A percentile compares a stretch with the other conserved stretches of the same genome.
Conservation (phyloP, 2,329 filamentous ascomycete genomes). For the Phaeosphaeriaceae sp. region DNA sequence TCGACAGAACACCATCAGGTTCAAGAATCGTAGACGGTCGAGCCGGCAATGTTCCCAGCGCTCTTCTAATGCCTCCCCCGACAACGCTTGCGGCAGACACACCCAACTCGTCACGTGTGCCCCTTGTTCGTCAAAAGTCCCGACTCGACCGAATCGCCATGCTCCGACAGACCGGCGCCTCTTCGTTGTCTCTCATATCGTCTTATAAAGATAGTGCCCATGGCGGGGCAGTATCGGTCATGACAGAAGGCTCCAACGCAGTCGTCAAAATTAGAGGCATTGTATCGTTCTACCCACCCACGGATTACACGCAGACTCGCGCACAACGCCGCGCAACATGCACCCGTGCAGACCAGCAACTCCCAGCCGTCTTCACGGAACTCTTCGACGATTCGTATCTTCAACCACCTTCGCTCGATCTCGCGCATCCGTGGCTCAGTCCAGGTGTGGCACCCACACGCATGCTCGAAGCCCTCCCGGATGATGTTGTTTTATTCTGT, state of each 20-base stretch:
- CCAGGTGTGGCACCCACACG: slow-evolving; percentile 62
- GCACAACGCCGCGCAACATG: slow-evolving; percentile 64
- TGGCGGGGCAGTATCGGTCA: slow-evolving; percentile 38
- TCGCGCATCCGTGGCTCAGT: slow-evolving; percentile 64
- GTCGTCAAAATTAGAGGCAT: slow-evolving; percentile 61
- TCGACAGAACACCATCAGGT: slow-evolving; percentile 38
- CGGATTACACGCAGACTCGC: slow-evolving; percentile 67
- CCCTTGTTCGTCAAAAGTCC: slow-evolving; percentile 40
- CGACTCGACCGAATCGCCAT: slow-evolving; percentile 43
- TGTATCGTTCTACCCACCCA: slow-evolving; percentile 67
- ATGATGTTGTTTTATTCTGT: slow-evolving; percentile 67
- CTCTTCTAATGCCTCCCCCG: slow-evolving; percentile 23
- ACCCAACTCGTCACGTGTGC: slow-evolving; percentile 41
- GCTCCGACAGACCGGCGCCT: slow-evolving; percentile 42
- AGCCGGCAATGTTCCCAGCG: slow-evolving; percentile 33
- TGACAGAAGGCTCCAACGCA: slow-evolving; percentile 41
- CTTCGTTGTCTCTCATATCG: slow-evolving; percentile 43
- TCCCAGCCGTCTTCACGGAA: slow-evolving; percentile 58
- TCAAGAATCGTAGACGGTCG: slow-evolving; percentile 36
- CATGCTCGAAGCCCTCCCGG: slow-evolving; percentile 61
- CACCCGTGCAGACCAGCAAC: slow-evolving; percentile 58
- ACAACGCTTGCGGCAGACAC: slow-evolving; percentile 18
- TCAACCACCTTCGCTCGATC: slow-evolving; percentile 56
- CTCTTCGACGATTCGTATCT: slow-evolving; percentile 60
- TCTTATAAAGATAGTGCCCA: slow-evolving; percentile 44